These are phyloP conservation scores for Tricholoma hemisulphureum DNA, from an alignment of 768 basidiomycete genomes.

Conservation along the genomic window DNA sequence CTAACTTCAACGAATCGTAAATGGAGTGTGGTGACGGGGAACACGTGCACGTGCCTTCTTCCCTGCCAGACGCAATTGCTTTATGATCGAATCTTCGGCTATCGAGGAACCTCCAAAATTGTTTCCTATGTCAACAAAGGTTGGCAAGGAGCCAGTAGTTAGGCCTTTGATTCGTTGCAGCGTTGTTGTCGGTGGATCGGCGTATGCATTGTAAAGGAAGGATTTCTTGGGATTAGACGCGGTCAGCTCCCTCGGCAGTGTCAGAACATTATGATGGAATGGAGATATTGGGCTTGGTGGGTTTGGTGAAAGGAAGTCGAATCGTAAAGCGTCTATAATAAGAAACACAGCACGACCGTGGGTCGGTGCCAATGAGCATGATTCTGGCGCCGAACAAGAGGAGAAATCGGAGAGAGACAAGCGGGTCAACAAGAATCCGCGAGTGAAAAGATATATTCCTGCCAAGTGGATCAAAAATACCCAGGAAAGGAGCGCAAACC, in stretches of 20 bases:
- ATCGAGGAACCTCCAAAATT: conserved; percentile 90
- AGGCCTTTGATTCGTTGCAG: conserved; percentile 93
- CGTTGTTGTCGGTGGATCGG: conserved; percentile 94
- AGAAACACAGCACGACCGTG: conserved; percentile 81
- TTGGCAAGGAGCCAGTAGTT: conserved; percentile 93
- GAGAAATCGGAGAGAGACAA: conserved; percentile 63
- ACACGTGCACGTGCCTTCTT: conserved; percentile 49
- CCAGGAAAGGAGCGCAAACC: conserved; percentile 46
- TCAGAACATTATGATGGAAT: conserved; percentile 80
- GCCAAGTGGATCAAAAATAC: conserved; percentile 66
- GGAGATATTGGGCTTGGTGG: conserved; percentile 61
- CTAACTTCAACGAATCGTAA: conserved; percentile 35
- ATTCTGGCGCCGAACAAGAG: conserved; percentile 31
- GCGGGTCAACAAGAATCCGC: conserved; percentile 86
- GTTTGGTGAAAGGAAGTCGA: conserved; percentile 84
- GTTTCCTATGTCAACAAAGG: conserved; percentile 90
- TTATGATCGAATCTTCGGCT: conserved; percentile 83
- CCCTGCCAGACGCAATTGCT: conserved; percentile 60
- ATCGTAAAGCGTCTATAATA: conserved; percentile 89
- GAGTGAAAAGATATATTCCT: conserved; percentile 86
- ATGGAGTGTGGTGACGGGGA: neutral
- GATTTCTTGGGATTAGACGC: conserved; percentile 63
- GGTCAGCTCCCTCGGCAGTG: conserved; percentile 73
- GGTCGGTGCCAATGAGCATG: conserved; percentile 55
- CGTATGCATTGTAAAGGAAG: conserved; percentile 83